Evolutionary conservation across 2,329 filamentous ascomycete species (phyloP).

Genomic region (Alternaria burnsii): DNA sequence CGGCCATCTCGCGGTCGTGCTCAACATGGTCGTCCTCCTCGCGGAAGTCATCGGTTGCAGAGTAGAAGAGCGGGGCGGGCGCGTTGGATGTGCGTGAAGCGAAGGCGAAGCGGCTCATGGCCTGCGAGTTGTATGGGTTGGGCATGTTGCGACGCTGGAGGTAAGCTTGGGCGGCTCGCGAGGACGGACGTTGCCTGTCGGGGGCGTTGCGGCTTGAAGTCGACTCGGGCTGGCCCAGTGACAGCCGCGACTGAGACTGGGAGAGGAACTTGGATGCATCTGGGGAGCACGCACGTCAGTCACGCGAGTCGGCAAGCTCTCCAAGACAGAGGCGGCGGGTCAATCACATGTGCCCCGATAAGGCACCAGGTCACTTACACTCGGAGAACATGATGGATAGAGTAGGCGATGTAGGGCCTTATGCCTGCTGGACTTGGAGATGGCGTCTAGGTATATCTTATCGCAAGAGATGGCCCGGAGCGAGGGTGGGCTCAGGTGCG

Average conservation of each 20-base stretch:
- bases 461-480: constrained; percentile 30
- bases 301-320: constrained; percentile 49
- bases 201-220: constrained; percentile 59
- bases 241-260: constrained; percentile 92
- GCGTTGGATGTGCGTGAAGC: constrained; percentile 77
- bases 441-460: constrained; percentile 31
- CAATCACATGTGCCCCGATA: constrained; percentile 46
- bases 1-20: constrained; percentile 88
- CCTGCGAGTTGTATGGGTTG: constrained; percentile 78
- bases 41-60: constrained; percentile 85
- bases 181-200: constrained; percentile 55
- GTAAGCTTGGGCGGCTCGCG: constrained; percentile 61
- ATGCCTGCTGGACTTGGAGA: constrained; percentile 30
- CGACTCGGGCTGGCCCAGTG: constrained; percentile 66
- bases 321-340: constrained; percentile 39
- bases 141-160: constrained; percentile 61
- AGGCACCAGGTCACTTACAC: constrained; percentile 69
- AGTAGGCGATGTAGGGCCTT: constrained; percentile 19
- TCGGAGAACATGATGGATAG: constrained; percentile 77
- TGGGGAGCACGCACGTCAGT: constrained; percentile 58
- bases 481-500: constrained; percentile 33
- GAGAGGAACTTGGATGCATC: constrained; percentile 98
- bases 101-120: constrained; percentile 79
- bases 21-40: constrained; percentile 95
- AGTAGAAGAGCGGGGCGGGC: constrained; percentile 93